A percentile compares a stretch with the other conserved stretches of the same genome.
phyloP scores from a whole-genome alignment of 192 early-diverging fungal species.

The Martensiomyces pterosporus region DNA sequence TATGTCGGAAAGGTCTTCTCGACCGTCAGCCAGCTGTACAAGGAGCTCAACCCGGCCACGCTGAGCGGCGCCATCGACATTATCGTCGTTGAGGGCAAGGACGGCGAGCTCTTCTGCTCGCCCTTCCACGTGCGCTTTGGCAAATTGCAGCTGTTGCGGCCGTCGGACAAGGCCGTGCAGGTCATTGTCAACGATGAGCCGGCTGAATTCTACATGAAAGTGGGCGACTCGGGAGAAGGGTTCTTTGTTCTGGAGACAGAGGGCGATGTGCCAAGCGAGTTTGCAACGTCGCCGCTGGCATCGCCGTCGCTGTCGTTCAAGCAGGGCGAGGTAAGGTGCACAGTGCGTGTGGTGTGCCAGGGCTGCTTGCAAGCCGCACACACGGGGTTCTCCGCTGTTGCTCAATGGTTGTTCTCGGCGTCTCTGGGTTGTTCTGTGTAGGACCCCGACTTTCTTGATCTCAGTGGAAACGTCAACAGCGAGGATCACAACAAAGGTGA shows the following conservation, averaged over 20 bases:
- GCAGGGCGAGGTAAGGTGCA: no score
- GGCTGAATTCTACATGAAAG: conserved; percentile 87
- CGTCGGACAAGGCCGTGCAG: conserved; percentile 89
- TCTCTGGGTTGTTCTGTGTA: no score
- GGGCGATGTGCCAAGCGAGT: conserved; percentile 82
- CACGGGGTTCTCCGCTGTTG: no score
- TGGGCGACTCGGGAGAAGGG: conserved; percentile 94
- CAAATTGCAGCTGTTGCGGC: conserved; percentile 85
- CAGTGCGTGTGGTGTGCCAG: no score
- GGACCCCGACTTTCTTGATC: conserved; percentile 46
- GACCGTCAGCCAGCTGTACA: conserved; percentile 86
- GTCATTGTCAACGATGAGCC: conserved; percentile 77
- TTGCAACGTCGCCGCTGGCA: conserved; percentile 89
- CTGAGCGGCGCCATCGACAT: conserved; percentile 98
- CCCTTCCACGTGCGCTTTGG: conserved; percentile 99
- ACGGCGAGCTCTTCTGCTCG: conserved; percentile 83
- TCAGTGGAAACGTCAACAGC: conserved; percentile 17
- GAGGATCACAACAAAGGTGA: conserved; percentile 3
- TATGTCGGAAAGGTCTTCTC: conserved; percentile 66
- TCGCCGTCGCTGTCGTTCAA: conserved; percentile 50
- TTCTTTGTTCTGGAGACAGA: conserved; percentile 97
- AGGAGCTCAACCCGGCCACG: conserved; percentile 94
- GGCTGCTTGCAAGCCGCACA: no score
- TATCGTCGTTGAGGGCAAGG: conserved; percentile 81
- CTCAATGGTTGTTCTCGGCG: no score